Evolutionary conservation across 2,329 filamentous ascomycete genomes (phyloP), one percentile per base, ranked within the genome.

Genomic region (Neonectria coccinea): DNA sequence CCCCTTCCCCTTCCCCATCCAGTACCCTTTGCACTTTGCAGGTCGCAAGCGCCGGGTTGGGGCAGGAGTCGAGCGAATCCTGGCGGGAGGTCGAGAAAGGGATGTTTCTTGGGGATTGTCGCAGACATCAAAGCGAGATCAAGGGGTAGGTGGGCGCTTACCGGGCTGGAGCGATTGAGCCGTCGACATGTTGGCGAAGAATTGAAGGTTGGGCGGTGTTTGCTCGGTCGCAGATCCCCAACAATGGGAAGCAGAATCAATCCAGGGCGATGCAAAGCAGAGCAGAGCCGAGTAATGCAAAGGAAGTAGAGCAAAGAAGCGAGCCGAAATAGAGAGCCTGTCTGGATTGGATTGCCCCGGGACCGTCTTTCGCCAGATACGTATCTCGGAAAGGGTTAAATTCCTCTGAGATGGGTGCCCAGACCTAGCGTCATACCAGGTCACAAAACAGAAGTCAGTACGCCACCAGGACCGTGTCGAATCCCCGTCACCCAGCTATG

Each of bases 341-440:
- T 56, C 57, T 54, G 60, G 59, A 47, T 70, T 47, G 56, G 22
- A 65, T 65, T 69, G 65, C 62, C 55, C 63, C 56, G 44, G 44
- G 56, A 56, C 69, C 50, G 68, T 63, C 47, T 61, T 42, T 51
- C 56, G 64, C 56, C 51, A 66, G 67, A 64, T 72, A 70, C 69
- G 67, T 69, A 69, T 65, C 66, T 67, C 56, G 59, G 67, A 67
- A 73, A 72, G 68, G 66, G 68, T 75, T 75, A 76, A 76, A 76
- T 75, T 76, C 74, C 71, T 72, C 51, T 72, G 72, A 64, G 66
- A 57, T 69, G 60, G 57, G 65, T 73, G 64, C 68, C 65, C 66
- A 72, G 72, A 70, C 71, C 71, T 72, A 74, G 74, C 74, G 74
- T 76, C 72, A 76, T 73, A 68, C 70, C 74, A 69, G 66, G 65